phyloP scores from a whole-genome alignment of 2,329 filamentous ascomycete genomes.

The Monilinia fructigena region DNA sequence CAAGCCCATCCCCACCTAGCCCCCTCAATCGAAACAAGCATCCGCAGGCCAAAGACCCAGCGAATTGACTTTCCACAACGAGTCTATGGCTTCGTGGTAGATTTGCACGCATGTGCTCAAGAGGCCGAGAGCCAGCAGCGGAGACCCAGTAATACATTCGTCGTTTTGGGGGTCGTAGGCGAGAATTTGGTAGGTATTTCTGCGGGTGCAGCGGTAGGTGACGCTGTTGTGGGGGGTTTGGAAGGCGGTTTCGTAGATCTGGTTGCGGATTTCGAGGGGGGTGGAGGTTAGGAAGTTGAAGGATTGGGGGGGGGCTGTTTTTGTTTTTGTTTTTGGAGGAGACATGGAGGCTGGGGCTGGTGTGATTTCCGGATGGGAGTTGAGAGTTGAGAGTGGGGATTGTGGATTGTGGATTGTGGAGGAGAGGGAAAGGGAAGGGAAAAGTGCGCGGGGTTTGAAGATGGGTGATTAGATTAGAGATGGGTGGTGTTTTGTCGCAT shows the following conservation, averaged over 20 bases:
- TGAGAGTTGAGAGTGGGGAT: too few species aligned
- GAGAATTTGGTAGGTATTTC: constrained; percentile 4
- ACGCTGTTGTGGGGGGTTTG: constrained; percentile 12
- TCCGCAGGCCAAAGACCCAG: constrained; percentile 21
- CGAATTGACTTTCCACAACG: constrained; percentile 17
- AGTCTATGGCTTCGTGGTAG: constrained; percentile 3
- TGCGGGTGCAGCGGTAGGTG: constrained; percentile 10
- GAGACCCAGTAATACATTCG: neutral
- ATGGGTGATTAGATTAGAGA: neutral
- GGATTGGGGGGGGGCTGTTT: too few species aligned
- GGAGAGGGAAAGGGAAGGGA: neutral
- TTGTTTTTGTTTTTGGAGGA: neutral
- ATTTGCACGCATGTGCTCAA: constrained; percentile 3
- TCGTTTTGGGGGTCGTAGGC: constrained; percentile 22
- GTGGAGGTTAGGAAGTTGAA: constrained; percentile 10
- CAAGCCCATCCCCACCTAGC: neutral
- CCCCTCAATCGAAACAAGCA: constrained; percentile 9
- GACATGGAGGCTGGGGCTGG: too few species aligned
- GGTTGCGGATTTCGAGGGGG: constrained; percentile 19
- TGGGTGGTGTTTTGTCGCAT: neutral
- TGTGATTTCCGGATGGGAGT: neutral
- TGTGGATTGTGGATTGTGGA: neutral
- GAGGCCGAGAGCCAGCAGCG: constrained; percentile 8
- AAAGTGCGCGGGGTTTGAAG: neutral
- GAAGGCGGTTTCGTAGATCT: constrained; percentile 21